Conservation (phyloP, 2,329 filamentous ascomycete species). For the Arachnomyces sp. region DNA sequence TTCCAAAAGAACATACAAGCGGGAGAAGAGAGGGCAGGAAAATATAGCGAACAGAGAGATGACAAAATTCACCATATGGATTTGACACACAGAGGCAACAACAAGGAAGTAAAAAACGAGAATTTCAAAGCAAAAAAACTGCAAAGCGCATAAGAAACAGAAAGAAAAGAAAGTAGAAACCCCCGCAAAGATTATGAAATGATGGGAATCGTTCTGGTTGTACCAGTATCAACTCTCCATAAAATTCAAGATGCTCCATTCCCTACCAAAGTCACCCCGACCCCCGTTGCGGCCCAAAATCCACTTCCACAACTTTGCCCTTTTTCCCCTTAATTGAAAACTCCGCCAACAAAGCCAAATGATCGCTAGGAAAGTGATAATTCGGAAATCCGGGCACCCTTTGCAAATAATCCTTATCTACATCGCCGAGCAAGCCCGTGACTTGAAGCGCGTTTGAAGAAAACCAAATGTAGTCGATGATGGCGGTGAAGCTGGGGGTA, state of each 20-base stretch:
- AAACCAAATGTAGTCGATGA: constrained; percentile 98
- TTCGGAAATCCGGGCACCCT: constrained; percentile 86
- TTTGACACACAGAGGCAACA: constrained; percentile 11
- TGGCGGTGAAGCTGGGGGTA: constrained; percentile 81
- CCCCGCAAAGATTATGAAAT: constrained; percentile 34
- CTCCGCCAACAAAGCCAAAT: constrained; percentile 80
- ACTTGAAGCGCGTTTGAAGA: constrained; percentile 83
- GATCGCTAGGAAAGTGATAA: constrained; percentile 89
- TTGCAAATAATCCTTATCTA: constrained; percentile 76
- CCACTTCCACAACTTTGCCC: constrained; percentile 60
- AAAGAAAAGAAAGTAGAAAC: constrained; percentile 14
- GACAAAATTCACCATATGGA: constrained; percentile 8
- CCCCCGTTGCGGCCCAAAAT: constrained; percentile 48
- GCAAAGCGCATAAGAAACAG: constrained; percentile 11
- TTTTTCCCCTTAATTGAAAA: constrained; percentile 84
- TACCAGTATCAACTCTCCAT: constrained; percentile 31
- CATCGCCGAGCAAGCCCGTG: constrained; percentile 72
- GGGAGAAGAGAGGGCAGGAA: too few species aligned
- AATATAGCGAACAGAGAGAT: background rate
- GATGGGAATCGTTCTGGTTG: constrained; percentile 25
- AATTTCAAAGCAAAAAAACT: constrained; percentile 11
- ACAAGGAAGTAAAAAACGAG: constrained; percentile 23
- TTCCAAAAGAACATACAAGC: too few species aligned
- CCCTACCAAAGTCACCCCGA: constrained; percentile 10
- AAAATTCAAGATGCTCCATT: constrained; percentile 28